These are phyloP conservation scores for Calonectria pseudoreteaudii DNA, from an alignment of 2,329 filamentous ascomycete genomes.

Conservation along the genomic window DNA sequence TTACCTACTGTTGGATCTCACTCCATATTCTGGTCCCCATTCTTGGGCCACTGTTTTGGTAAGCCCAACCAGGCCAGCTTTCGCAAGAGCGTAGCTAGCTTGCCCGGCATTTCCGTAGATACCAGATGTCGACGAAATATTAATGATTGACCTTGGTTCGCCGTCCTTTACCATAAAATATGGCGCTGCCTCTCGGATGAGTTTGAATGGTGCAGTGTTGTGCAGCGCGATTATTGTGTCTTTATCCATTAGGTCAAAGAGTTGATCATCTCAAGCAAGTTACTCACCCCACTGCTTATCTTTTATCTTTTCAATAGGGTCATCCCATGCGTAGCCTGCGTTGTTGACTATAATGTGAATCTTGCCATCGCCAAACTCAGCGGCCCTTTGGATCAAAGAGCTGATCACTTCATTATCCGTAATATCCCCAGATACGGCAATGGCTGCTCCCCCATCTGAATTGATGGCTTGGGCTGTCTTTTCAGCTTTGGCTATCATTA, in stretches of 20 bases:
- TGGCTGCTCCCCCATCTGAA: slow-evolving; percentile 12
- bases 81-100: slow-evolving; percentile 87
- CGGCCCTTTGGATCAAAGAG: slow-evolving; percentile 10
- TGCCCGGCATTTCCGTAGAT: slow-evolving; percentile 90
- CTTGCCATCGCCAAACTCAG: slow-evolving; percentile 17
- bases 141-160: slow-evolving; percentile 82
- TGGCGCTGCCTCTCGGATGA: slow-evolving; percentile 82
- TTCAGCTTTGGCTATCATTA: neutral
- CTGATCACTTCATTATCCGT: slow-evolving; percentile 18
- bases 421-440: slow-evolving; percentile 20
- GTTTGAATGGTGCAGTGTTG: slow-evolving; percentile 86
- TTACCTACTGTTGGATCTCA: slow-evolving; percentile 22
- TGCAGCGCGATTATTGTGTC: slow-evolving; percentile 87
- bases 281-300: slow-evolving; percentile 80
- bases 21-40: slow-evolving; percentile 72
- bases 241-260: neutral
- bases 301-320: slow-evolving; percentile 90
- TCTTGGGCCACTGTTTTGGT: slow-evolving; percentile 93
- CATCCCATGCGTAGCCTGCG: slow-evolving; percentile 69
- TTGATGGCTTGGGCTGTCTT: slow-evolving; percentile 16
- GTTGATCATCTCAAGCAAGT: neutral
- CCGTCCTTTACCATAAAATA: slow-evolving; percentile 91
- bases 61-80: slow-evolving; percentile 84
- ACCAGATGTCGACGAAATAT: slow-evolving; percentile 85
- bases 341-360: slow-evolving; percentile 28